Evolutionary conservation across 2,329 filamentous ascomycete genomes (phyloP).

Genomic region (Aspergillus transmontanensis): DNA sequence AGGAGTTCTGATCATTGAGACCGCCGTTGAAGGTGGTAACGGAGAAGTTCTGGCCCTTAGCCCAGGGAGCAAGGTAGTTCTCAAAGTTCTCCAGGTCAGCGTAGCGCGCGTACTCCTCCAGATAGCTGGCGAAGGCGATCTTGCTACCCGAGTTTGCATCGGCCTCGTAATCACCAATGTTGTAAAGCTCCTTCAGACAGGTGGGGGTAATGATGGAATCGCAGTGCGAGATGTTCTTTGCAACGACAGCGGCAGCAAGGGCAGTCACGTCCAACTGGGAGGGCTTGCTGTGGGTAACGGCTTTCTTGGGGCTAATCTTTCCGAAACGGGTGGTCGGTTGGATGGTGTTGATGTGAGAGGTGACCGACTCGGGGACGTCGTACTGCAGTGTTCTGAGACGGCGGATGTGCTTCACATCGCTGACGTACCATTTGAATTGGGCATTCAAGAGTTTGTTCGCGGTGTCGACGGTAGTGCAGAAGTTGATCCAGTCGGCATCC

Average conservation of each 20-base stretch:
- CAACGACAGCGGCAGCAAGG: conserved; percentile 19
- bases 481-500: conserved; percentile 43
- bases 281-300: conserved; percentile 28
- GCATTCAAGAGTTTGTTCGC: conserved; percentile 43
- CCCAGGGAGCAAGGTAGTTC: conserved; percentile 40
- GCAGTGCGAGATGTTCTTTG: conserved; percentile 39
- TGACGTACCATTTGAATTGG: conserved; percentile 43
- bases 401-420: conserved; percentile 26
- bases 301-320: conserved; percentile 33
- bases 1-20: conserved; percentile 38
- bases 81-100: conserved; percentile 49
- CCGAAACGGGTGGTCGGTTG: conserved; percentile 48
- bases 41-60: conserved; percentile 47
- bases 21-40: conserved; percentile 48
- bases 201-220: conserved; percentile 48
- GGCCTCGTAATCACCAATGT: conserved; percentile 45
- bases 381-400: conserved; percentile 45
- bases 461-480: conserved; percentile 36
- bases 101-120: conserved; percentile 54
- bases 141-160: conserved; percentile 39
- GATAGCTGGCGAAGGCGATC: conserved; percentile 50
- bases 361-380: conserved; percentile 40
- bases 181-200: conserved; percentile 53
- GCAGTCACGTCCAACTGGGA: conserved; percentile 21
- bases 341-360: conserved; percentile 42